These are phyloP conservation scores for Pleurotus platypus DNA, from an alignment of 768 basidiomycete species.

Conservation along the genomic window DNA sequence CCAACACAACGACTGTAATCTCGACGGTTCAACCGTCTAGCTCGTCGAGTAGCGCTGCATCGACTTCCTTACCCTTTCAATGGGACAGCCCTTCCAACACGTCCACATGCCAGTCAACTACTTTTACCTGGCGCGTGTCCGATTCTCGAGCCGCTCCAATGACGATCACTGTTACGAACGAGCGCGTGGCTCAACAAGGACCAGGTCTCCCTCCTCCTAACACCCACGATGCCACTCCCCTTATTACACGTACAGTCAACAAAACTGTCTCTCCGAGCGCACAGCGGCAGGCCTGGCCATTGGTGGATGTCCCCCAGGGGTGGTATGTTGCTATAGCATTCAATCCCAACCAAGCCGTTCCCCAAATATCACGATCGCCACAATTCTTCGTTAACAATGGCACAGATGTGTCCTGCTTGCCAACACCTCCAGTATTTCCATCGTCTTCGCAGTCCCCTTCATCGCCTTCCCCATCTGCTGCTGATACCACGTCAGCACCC, in stretches of 20 bases:
- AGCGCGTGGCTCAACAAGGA: slow-evolving; percentile 2
- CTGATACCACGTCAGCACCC: neutral
- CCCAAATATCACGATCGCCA: slow-evolving; percentile 18
- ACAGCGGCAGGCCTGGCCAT: slow-evolving; percentile 20
- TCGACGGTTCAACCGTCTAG: neutral
- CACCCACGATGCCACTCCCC: neutral
- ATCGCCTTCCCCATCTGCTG: slow-evolving; percentile 1
- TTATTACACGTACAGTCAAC: slow-evolving; percentile 18
- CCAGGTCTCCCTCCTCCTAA: slow-evolving; percentile 10
- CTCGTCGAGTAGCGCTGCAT: neutral
- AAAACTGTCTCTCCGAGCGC: slow-evolving; percentile 20
- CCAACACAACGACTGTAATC: neutral
- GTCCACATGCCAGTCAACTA: slow-evolving; percentile 23
- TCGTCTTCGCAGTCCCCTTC: slow-evolving; percentile 2
- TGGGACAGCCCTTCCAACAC: slow-evolving; percentile 21
- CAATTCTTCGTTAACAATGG: slow-evolving; percentile 27
- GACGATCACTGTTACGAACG: slow-evolving; percentile 14
- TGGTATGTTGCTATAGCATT: slow-evolving; percentile 25
- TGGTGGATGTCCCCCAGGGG: slow-evolving; percentile 29
- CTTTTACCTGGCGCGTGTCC: slow-evolving; percentile 22
- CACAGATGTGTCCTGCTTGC: slow-evolving; percentile 18
- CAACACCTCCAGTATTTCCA: neutral
- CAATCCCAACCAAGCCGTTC: slow-evolving; percentile 14
- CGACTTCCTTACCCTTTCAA: slow-evolving; percentile 12
- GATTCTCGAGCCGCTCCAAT: slow-evolving; percentile 12